Conservation (phyloP, 257 asterid genomes). For the Agastache rugosa region DNA sequence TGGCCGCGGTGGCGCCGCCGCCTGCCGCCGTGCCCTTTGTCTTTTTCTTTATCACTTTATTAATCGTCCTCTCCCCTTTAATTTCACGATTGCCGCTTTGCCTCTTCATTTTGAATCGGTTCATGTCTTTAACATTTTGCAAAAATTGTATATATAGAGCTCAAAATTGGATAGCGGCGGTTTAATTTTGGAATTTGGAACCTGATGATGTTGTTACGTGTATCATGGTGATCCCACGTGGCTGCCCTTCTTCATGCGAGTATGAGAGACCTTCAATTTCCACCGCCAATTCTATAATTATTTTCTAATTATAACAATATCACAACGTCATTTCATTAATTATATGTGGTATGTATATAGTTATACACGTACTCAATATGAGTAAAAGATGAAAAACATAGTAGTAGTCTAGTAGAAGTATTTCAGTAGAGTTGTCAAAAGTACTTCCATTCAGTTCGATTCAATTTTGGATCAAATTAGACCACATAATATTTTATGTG, state of each 20-base stretch:
- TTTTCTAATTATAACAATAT: neutral
- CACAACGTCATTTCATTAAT: neutral
- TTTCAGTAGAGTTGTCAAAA: too few species aligned
- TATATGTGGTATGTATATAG: too few species aligned
- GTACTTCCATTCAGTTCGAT: too few species aligned
- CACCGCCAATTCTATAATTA: neutral
- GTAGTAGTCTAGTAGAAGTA: too few species aligned
- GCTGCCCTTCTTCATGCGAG: neutral
- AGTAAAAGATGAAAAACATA: too few species aligned
- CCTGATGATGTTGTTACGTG: constrained; percentile 19
- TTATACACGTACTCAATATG: too few species aligned
- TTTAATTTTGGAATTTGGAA: constrained; percentile 21
- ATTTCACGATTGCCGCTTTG: constrained; percentile 31
- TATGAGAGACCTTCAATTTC: neutral
- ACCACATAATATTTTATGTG: too few species aligned
- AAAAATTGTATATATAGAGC: neutral
- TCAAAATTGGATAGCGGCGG: constrained; percentile 18
- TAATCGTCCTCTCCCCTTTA: neutral
- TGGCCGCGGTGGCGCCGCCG: neutral
- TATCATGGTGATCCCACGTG: constrained; percentile 15
- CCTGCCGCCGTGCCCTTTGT: neutral
- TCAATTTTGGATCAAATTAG: too few species aligned
- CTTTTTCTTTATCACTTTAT: constrained; percentile 14
- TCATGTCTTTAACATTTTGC: neutral
- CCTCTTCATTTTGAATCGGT: constrained; percentile 42